Base-by-base conservation (phyloP, 164 flowering plant species). In the Chimonanthus praecox region DNA sequence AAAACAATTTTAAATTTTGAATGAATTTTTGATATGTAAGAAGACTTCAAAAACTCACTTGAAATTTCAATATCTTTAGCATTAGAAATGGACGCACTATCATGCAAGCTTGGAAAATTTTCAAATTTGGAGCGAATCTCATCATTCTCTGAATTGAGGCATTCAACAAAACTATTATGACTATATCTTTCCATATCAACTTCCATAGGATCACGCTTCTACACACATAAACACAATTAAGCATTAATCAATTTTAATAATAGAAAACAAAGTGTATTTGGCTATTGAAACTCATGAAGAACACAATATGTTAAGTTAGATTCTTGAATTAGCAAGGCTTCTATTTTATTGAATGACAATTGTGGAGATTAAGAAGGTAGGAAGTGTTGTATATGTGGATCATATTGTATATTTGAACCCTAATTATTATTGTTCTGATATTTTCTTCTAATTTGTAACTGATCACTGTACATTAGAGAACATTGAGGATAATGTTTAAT, bases 181-280 rank as follows among this genome's bases (percentile, higher is more conserved):
- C 79, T 87, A 49, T 79, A 89, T 79, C 84, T 83, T 79, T 96
- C 97, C 86, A 94, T 74, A 63, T 94, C 91, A 79, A 95, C 89
- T 69, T 89, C 81, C 82, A 86, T 65, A 45, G 99, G 99, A 75
- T 96, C 97, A 68, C 97, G 97, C 73, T 96, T 81, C 98, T 96
- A 67, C 79, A 78, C 4, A 67, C 2, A 47, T 68, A n/a, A 68
- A 33, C 13, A 10, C n/a, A 8, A 68, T 15, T 61, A 33, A 50
- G 58, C 21, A 72, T 16, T 73, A 20, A 61, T 45, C 1, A 58
- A 8, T 68, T 50, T n/a, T 49, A 8, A 45, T 48, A 61, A 71
- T 51, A 3, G 65, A 18, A 18, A 49, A 47, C 18, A 10, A 49
- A 51, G 72, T 50, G 67, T 54, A 5, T 8, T 16, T 48, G 18